Evolutionary conservation across 768 basidiomycete species (phyloP).

Genomic region (Rhodotorula sphaerocarpa): DNA sequence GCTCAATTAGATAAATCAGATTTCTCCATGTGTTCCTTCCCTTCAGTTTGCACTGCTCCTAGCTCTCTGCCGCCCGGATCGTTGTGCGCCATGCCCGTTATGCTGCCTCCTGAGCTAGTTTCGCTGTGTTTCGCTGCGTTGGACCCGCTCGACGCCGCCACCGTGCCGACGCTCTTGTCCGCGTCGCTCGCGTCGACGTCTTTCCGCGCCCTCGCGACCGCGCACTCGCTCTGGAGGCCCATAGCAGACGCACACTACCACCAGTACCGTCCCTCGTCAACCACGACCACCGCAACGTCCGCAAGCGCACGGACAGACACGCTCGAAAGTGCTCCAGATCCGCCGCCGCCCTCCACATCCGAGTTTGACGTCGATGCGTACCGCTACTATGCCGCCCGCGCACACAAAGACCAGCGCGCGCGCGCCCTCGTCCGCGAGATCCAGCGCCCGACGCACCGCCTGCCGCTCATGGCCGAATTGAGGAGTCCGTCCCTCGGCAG

Average conservation of each 20-base stretch:
- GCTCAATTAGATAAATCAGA: no score
- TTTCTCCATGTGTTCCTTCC: no score
- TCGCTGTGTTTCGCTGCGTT: background rate
- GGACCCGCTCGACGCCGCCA: background rate
- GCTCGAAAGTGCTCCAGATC: no score
- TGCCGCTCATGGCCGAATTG: background rate
- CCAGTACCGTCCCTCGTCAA: background rate
- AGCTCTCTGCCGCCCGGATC: no score
- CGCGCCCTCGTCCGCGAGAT: background rate
- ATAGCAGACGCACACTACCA: background rate
- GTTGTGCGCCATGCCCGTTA: background rate
- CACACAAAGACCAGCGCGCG: background rate
- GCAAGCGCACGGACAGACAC: no score
- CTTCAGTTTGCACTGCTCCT: no score
- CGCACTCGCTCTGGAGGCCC: conserved; percentile 6
- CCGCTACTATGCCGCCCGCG: background rate
- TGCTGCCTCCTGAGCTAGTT: conserved; percentile 22
- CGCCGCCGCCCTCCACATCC: no score
- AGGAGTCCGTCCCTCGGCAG: conserved; percentile 1
- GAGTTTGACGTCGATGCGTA: background rate
- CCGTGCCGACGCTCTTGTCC: conserved; percentile 12
- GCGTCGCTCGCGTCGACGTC: conserved; percentile 4
- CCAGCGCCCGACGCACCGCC: background rate
- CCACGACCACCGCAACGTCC: background rate
- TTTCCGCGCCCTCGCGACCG: background rate